A percentile compares a stretch with the other conserved stretches of the same genome.
Evolutionary conservation across 192 early-diverging fungal genomes (phyloP).

Genomic region (Phlyctochytrium bullatum): DNA sequence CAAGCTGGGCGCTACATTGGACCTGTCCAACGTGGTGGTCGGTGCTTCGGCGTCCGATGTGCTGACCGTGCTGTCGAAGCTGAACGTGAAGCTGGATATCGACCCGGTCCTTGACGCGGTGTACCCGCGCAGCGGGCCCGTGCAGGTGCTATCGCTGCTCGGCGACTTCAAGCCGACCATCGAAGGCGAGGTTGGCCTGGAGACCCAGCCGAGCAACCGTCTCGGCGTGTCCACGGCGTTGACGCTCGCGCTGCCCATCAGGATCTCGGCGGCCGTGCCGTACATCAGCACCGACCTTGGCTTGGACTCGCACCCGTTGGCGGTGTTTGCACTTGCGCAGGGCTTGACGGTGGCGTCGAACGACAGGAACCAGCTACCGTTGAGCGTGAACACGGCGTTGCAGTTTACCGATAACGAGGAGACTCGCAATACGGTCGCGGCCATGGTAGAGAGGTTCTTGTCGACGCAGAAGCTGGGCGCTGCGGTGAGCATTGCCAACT

Average conservation of each 20-base stretch:
- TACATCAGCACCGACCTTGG: conserved; percentile 18
- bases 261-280: conserved; percentile 7
- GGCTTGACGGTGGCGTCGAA: conserved; percentile 18
- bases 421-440: conserved; percentile 22
- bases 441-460: conserved; percentile 21
- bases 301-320: conserved; percentile 19
- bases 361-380: neutral
- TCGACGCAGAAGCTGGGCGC: conserved; percentile 10
- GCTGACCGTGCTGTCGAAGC: neutral
- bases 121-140: conserved; percentile 13
- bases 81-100: conserved; percentile 10
- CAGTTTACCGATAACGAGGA: conserved; percentile 28
- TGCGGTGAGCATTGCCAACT: conserved; percentile 8
- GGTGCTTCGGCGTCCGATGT: conserved; percentile 19
- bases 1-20: conserved; percentile 22
- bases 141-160: conserved; percentile 12
- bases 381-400: conserved; percentile 9
- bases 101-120: conserved; percentile 1
- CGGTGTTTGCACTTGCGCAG: conserved; percentile 7
- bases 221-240: conserved; percentile 6
- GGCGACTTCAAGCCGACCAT: neutral
- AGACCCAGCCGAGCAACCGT: neutral
- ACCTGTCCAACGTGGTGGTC: conserved; percentile 5
- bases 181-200: conserved; percentile 10
- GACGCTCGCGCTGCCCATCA: conserved; percentile 19